These are phyloP conservation scores for Debaryomyces coudertii DNA, from an alignment of 1,139 yeast genomes.

Conservation along the genomic window DNA sequence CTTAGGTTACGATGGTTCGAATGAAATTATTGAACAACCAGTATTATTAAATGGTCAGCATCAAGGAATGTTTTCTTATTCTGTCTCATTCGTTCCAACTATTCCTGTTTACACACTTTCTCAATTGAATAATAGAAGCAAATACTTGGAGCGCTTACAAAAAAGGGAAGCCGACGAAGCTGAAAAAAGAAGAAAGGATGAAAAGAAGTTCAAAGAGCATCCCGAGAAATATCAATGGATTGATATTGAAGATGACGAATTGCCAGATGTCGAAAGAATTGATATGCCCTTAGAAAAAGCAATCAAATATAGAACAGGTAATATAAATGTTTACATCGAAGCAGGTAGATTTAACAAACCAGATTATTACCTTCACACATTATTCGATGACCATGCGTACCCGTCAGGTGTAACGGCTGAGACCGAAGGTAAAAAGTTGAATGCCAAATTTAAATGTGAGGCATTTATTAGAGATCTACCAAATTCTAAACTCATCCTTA, in stretches of 20 bases:
- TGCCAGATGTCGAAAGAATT: conserved; percentile 47
- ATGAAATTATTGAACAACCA: conserved; percentile 48
- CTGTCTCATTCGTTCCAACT: conserved; percentile 65
- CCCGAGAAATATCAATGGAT: conserved; percentile 71
- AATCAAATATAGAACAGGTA: conserved; percentile 62
- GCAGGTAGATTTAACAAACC: conserved; percentile 52
- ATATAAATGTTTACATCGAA: conserved; percentile 54
- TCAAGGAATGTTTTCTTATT: conserved; percentile 56
- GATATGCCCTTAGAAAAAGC: conserved; percentile 57
- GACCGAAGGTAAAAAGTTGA: conserved; percentile 42
- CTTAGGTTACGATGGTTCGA: conserved; percentile 55
- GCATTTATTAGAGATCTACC: conserved; percentile 71
- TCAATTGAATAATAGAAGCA: conserved; percentile 48
- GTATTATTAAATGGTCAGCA: conserved; percentile 47
- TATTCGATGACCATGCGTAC: conserved; percentile 64
- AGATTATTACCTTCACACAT: conserved; percentile 56
- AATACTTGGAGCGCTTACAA: conserved; percentile 32
- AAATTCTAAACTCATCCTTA: conserved; percentile 57
- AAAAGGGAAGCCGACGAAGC: conserved; percentile 41
- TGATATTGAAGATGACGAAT: conserved; percentile 52
- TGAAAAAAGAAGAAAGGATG: conserved; percentile 40
- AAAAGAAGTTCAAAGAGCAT: conserved; percentile 54
- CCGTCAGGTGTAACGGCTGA: conserved; percentile 61
- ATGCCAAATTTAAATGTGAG: conserved; percentile 50
- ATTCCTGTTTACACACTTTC: conserved; percentile 62